A percentile compares a stretch with the other conserved stretches of the same genome.
Evolutionary conservation across 495 filamentous ascomycete species (phyloP).

Genomic region (Ascodesmis nigricans): DNA sequence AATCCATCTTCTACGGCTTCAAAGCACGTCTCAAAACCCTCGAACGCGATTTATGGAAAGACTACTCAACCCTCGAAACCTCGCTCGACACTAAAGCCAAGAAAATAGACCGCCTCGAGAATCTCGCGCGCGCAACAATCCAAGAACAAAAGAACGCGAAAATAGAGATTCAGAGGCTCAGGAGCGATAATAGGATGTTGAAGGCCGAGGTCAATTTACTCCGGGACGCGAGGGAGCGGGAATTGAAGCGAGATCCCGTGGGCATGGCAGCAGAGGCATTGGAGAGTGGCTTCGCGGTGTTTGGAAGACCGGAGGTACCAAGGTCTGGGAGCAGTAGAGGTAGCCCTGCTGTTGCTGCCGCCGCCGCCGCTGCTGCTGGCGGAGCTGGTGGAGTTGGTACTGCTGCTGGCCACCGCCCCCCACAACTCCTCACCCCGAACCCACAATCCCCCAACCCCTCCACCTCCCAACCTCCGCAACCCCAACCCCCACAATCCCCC

Average conservation of each 20-base stretch:
- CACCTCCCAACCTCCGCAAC: background rate
- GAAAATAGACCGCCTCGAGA: slow-evolving; percentile 71
- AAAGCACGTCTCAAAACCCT: slow-evolving; percentile 56
- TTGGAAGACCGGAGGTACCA: too few relatives aligned
- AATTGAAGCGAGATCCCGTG: too few relatives aligned
- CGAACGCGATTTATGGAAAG: slow-evolving; percentile 70
- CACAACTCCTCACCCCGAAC: too few relatives aligned
- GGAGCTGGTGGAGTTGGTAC: too few relatives aligned
- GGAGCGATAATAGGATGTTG: slow-evolving; percentile 57
- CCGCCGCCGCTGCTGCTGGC: too few relatives aligned
- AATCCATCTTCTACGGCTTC: slow-evolving; percentile 60
- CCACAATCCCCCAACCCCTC: background rate
- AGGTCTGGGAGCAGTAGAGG: too few relatives aligned
- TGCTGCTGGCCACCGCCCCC: too few relatives aligned
- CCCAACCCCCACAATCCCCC: background rate
- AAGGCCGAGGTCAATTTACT: slow-evolving; percentile 46
- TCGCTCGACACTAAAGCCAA: slow-evolving; percentile 57
- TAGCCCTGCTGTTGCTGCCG: too few relatives aligned
- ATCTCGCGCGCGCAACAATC: slow-evolving; percentile 37
- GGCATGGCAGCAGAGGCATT: too few relatives aligned
- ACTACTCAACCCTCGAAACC: slow-evolving; percentile 71
- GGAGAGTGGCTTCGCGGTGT: too few relatives aligned
- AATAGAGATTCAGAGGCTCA: slow-evolving; percentile 44
- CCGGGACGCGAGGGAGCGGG: slow-evolving; percentile 15
- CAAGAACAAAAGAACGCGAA: slow-evolving; percentile 25